These are phyloP conservation scores for Gnetum montanum DNA, from an alignment of 75 land plant genomes.

Conservation along the genomic window DNA sequence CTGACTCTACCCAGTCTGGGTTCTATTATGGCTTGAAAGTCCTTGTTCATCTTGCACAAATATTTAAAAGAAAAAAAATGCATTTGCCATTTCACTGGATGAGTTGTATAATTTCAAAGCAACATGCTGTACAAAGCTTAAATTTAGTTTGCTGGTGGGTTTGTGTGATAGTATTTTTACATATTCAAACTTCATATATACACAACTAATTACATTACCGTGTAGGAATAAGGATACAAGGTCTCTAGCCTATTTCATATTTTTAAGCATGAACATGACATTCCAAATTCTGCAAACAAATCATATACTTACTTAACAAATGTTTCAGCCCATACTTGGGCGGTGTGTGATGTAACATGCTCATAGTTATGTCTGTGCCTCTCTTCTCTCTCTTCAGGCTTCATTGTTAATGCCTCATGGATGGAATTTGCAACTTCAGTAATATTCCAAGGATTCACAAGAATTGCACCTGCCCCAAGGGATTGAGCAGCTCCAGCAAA, in stretches of 20 bases:
- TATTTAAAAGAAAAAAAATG: no score
- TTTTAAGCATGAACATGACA: no score
- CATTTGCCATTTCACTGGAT: no score
- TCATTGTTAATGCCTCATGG: slow-evolving; percentile 70
- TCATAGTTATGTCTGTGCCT: slow-evolving; percentile 81
- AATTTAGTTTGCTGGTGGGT: no score
- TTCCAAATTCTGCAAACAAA: not conserved
- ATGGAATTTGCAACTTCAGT: slow-evolving; percentile 87
- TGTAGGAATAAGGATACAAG: not conserved
- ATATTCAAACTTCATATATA: no score
- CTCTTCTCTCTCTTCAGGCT: slow-evolving; percentile 78
- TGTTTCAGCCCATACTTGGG: slow-evolving; percentile 96
- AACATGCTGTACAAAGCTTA: no score
- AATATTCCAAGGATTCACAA: slow-evolving; percentile 98
- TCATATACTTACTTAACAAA: slow-evolving; percentile 60
- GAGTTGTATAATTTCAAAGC: no score
- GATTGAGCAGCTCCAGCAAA: slow-evolving; percentile 99
- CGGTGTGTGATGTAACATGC: slow-evolving; percentile 93
- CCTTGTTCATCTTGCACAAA: no score
- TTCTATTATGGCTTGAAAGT: no score
- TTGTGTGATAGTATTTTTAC: no score
- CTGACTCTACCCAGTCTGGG: no score
- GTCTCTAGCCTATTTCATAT: not conserved
- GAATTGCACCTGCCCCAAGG: slow-evolving; percentile 93
- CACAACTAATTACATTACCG: no score